Evolutionary conservation across 768 basidiomycete species (phyloP).

Genomic region (Pulveroboletus sp.): DNA sequence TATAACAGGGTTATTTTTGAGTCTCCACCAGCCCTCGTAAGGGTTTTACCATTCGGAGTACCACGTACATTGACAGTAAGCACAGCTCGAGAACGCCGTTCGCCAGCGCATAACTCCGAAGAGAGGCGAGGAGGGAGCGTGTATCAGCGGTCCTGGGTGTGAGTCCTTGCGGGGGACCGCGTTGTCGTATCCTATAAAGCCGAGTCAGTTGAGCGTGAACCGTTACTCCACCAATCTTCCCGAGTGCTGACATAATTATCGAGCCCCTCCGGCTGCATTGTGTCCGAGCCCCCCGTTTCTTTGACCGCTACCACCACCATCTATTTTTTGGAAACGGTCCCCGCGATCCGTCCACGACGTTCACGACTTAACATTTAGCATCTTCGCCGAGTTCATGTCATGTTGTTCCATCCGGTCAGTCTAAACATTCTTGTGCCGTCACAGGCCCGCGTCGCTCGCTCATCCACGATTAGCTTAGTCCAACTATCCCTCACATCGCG

Average conservation of each 20-base stretch:
- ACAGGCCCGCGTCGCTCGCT: constrained; percentile 1
- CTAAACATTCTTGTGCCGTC: background rate
- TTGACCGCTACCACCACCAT: constrained; percentile 5
- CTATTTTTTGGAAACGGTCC: background rate
- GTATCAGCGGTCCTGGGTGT: background rate
- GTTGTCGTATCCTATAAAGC: constrained; percentile 9
- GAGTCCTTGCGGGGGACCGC: background rate
- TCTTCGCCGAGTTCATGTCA: constrained; percentile 29
- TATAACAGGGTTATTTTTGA: background rate
- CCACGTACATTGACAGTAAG: background rate
- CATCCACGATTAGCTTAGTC: constrained; percentile 32
- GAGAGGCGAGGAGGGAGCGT: constrained; percentile 12
- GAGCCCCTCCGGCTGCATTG: background rate
- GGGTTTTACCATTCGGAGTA: background rate
- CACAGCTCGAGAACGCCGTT: background rate
- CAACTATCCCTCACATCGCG: constrained; percentile 68
- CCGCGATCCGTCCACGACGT: constrained; percentile 1
- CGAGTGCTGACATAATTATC: constrained; percentile 18
- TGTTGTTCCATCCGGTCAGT: constrained; percentile 52
- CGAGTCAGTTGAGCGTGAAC: background rate
- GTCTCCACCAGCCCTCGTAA: background rate
- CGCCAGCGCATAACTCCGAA: constrained; percentile 12
- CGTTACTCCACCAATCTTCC: background rate
- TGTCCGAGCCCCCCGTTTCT: background rate
- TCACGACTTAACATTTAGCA: background rate